Evolutionary conservation across 2,329 filamentous ascomycete species (phyloP).

Genomic region (Setomelanomma holmii): DNA sequence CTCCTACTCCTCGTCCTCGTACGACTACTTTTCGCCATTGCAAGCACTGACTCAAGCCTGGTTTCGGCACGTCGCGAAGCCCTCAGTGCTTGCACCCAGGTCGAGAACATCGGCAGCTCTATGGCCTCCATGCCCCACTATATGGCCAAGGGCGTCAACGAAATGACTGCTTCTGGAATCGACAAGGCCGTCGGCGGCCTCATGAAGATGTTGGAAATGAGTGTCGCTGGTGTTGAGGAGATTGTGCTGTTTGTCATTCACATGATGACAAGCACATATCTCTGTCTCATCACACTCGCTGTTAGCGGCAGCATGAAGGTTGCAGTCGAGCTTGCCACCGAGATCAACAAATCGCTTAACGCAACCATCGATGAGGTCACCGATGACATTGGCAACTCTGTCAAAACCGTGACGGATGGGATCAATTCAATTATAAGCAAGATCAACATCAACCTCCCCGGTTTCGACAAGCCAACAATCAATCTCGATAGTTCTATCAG

Average conservation of each 20-base stretch:
- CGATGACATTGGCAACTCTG: constrained; percentile 54
- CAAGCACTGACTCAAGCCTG: constrained; percentile 75
- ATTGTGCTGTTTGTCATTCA: constrained; percentile 93
- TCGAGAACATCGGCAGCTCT: constrained; percentile 89
- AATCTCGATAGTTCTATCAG: constrained; percentile 71
- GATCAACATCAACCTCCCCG: constrained; percentile 51
- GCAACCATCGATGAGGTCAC: constrained; percentile 66
- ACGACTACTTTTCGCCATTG: constrained; percentile 78
- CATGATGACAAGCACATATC: constrained; percentile 86
- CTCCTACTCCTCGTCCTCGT: constrained; percentile 85
- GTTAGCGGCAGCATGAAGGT: constrained; percentile 80
- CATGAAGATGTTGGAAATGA: constrained; percentile 78
- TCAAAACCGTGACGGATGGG: constrained; percentile 41
- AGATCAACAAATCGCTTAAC: constrained; percentile 68
- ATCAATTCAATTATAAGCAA: constrained; percentile 51
- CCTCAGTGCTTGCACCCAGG: constrained; percentile 85
- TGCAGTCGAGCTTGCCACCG: constrained; percentile 67
- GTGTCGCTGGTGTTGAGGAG: constrained; percentile 82
- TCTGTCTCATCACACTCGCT: constrained; percentile 85
- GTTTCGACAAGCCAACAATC: constrained; percentile 60
- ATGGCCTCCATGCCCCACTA: constrained; percentile 99
- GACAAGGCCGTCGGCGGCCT: constrained; percentile 81
- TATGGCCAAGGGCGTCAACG: constrained; percentile 86
- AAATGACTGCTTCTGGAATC: constrained; percentile 79
- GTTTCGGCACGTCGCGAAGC: constrained; percentile 79